Evolutionary conservation across 1,139 yeast species (phyloP).

Genomic region (Meyerozyma smithsonii): DNA sequence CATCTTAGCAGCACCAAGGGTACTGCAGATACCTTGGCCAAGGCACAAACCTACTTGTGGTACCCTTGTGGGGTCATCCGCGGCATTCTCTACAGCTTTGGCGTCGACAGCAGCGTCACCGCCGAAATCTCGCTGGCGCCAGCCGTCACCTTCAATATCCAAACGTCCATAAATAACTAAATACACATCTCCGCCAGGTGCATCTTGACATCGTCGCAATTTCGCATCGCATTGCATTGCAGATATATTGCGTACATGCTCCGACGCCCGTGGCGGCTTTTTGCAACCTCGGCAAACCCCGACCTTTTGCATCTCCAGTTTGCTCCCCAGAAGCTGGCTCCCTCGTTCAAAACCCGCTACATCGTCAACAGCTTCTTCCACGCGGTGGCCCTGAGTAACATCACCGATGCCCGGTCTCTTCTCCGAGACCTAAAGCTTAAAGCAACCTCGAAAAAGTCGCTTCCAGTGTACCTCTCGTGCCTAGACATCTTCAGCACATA

Average conservation of each 20-base stretch:
- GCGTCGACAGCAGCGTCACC: slow-evolving; percentile 58
- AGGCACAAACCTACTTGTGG: slow-evolving; percentile 58
- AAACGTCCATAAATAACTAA: slow-evolving; percentile 42
- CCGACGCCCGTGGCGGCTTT: neutral
- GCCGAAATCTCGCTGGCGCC: slow-evolving; percentile 70
- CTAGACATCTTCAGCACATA: neutral
- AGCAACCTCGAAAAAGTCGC: neutral
- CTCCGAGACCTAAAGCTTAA: neutral
- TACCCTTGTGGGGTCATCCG: slow-evolving; percentile 81
- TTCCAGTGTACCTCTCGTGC: neutral
- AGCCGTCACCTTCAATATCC: slow-evolving; percentile 66
- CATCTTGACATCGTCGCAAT: neutral
- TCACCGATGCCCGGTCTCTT: neutral
- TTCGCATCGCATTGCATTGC: neutral
- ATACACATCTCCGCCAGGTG: neutral
- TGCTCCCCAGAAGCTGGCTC: neutral
- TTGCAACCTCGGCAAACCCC: neutral
- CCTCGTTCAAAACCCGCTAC: neutral
- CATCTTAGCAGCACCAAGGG: slow-evolving; percentile 53
- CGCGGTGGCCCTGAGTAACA: neutral
- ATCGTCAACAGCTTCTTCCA: neutral
- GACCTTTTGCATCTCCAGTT: neutral
- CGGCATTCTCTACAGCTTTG: slow-evolving; percentile 71
- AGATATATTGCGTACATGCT: neutral
- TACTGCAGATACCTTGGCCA: slow-evolving; percentile 41